Conservation (phyloP, 371 early-diverging fungal genomes). For the Chytridiales sp. region DNA sequence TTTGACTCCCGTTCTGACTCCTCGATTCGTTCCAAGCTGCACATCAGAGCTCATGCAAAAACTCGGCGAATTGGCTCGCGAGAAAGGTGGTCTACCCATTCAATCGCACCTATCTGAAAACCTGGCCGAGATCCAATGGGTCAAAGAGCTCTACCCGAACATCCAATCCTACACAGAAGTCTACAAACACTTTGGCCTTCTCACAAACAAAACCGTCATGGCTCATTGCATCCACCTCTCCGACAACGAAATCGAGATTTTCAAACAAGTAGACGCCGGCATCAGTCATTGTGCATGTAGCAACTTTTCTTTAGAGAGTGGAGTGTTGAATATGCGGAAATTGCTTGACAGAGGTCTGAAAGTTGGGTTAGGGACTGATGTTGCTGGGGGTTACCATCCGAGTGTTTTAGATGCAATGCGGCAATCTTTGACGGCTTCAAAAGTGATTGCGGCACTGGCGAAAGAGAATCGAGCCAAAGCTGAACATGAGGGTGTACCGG, state of each 20-base stretch:
- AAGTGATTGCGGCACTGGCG: constrained; percentile 35
- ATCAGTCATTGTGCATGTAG: constrained; percentile 89
- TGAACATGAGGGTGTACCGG: not conserved
- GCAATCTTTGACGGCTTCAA: constrained; percentile 72
- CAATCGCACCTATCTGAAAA: constrained; percentile 84
- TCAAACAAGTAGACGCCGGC: constrained; percentile 64
- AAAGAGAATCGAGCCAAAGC: not conserved
- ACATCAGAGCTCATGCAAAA: constrained; percentile 62
- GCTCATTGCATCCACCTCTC: constrained; percentile 90
- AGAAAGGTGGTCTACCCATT: constrained; percentile 28
- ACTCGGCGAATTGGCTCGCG: constrained; percentile 66
- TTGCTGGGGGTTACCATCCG: constrained; percentile 84
- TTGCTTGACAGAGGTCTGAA: constrained; percentile 63
- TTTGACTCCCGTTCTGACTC: constrained; percentile 81
- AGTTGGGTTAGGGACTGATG: constrained; percentile 92
- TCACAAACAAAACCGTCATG: constrained; percentile 72
- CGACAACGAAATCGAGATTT: constrained; percentile 63
- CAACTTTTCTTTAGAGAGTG: constrained; percentile 83
- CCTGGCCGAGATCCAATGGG: constrained; percentile 69
- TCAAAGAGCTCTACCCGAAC: constrained; percentile 68
- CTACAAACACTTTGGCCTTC: constrained; percentile 70
- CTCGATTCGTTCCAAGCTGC: constrained; percentile 87
- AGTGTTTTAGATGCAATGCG: constrained; percentile 85
- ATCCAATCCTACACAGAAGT: constrained; percentile 69
- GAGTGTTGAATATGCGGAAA: constrained; percentile 77